Conservation (phyloP, 441 rosid genomes). For the Codiaeum variegatum region DNA sequence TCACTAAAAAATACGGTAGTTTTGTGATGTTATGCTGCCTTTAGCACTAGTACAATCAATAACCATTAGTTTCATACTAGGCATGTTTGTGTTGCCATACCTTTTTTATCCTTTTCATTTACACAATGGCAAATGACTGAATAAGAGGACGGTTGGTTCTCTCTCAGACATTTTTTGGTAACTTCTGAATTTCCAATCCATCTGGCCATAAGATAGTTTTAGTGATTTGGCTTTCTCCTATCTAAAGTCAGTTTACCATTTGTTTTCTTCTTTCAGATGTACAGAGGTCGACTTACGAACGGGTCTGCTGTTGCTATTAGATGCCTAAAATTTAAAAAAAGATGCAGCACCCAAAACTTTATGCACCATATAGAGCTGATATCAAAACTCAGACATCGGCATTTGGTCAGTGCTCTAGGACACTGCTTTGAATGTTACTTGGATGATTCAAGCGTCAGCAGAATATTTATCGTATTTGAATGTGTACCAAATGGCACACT, state of each 20-base stretch:
- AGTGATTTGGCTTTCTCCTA: not conserved
- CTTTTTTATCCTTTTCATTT: not conserved
- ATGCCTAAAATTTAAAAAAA: constrained; percentile 68
- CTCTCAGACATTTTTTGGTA: not conserved
- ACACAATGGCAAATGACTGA: not conserved
- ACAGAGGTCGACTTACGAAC: constrained; percentile 70
- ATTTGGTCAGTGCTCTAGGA: constrained; percentile 86
- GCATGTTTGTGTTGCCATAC: not conserved
- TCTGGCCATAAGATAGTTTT: not conserved
- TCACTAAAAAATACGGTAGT: not conserved
- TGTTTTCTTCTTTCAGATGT: constrained; percentile 53
- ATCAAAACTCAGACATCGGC: constrained; percentile 79
- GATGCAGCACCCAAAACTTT: constrained; percentile 66
- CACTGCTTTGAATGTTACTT: constrained; percentile 91
- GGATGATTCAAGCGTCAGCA: constrained; percentile 88
- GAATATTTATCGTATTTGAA: constrained; percentile 83
- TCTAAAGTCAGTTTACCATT: not conserved
- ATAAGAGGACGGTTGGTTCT: not conserved
- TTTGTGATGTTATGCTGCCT: not conserved
- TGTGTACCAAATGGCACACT: constrained; percentile 82
- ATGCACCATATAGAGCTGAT: constrained; percentile 85
- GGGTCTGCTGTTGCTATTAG: constrained; percentile 67
- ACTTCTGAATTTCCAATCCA: not conserved
- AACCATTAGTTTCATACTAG: not conserved
- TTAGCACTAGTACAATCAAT: not conserved